phyloP scores from a whole-genome alignment of 129 eudicot species.

The Solidago caesia region DNA sequence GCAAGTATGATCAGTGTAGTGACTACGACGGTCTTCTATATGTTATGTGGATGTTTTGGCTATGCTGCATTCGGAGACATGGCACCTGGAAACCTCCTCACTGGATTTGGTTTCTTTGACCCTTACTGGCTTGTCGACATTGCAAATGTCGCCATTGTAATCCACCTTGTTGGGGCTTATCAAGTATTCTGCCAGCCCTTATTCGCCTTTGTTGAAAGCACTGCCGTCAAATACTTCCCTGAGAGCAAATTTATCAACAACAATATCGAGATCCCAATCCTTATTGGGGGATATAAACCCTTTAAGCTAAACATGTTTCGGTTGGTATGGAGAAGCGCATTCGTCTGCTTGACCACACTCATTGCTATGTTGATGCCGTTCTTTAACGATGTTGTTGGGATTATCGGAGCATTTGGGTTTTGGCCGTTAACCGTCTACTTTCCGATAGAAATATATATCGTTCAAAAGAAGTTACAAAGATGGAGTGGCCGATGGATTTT shows the following conservation, averaged over 20 bases:
- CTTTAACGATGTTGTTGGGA: conserved; percentile 72
- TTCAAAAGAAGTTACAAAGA: conserved; percentile 56
- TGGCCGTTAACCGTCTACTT: conserved; percentile 82
- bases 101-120: conserved; percentile 89
- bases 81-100: conserved; percentile 85
- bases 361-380: conserved; percentile 82
- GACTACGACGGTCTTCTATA: conserved; percentile 62
- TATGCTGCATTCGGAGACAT: conserved; percentile 85
- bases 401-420: conserved; percentile 76
- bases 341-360: conserved; percentile 59
- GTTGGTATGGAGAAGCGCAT: conserved; percentile 70
- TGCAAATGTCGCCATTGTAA: conserved; percentile 73
- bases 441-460: conserved; percentile 86
- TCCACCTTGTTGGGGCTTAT: conserved; percentile 86
- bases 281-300: conserved; percentile 40
- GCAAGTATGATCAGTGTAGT: conserved; percentile 72
- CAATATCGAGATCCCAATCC: conserved; percentile 28
- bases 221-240: conserved; percentile 48
- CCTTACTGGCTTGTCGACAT: conserved; percentile 86
- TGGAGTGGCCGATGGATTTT: conserved; percentile 82
- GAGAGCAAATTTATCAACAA: conserved; percentile 58
- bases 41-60: conserved; percentile 67
- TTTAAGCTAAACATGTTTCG: conserved; percentile 65
- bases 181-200: conserved; percentile 86
- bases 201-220: conserved; percentile 56